These are phyloP conservation scores for Diddensiella transvaalensis DNA, from an alignment of 805 yeast genomes.

Conservation along the genomic window DNA sequence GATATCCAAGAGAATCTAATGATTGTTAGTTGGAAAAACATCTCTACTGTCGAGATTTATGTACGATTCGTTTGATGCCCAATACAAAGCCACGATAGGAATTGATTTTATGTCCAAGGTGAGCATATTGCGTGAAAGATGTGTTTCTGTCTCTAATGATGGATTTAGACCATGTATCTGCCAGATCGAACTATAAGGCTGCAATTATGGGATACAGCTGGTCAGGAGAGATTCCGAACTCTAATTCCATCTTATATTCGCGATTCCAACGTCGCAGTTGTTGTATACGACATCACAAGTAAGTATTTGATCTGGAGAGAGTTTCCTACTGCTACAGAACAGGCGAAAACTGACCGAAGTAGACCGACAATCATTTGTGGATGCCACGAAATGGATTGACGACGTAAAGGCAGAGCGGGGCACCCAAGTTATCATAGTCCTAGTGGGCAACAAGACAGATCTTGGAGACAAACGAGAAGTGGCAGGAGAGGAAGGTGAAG, in stretches of 20 bases:
- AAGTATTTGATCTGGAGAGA: conserved; percentile 34
- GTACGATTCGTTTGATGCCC: conserved; percentile 97
- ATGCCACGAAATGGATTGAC: conserved; percentile 86
- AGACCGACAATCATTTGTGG: conserved; percentile 67
- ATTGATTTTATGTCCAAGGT: conserved; percentile 86
- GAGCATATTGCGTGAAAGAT: conserved; percentile 15
- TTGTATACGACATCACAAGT: conserved; percentile 90
- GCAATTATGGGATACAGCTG: conserved; percentile 97
- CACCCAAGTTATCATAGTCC: conserved; percentile 75
- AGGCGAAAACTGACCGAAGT: not conserved
- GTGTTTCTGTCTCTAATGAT: conserved; percentile 1
- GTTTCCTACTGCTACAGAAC: too few species aligned
- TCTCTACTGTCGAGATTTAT: conserved; percentile 94
- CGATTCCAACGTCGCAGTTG: conserved; percentile 95
- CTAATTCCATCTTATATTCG: conserved; percentile 93
- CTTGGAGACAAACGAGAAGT: conserved; percentile 79
- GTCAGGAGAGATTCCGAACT: conserved; percentile 93
- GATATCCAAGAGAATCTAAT: conserved; percentile 1
- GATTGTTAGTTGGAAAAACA: conserved; percentile 74
- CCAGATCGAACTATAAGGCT: conserved; percentile 93
- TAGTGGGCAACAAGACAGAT: conserved; percentile 93
- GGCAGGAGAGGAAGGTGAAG: conserved; percentile 84
- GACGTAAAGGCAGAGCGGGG: conserved; percentile 95
- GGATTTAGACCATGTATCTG: conserved; percentile 68
- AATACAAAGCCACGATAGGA: conserved; percentile 92